Conservation (phyloP, 1,284 basidiomycete species). For the Fomitopsis schrenkii region DNA sequence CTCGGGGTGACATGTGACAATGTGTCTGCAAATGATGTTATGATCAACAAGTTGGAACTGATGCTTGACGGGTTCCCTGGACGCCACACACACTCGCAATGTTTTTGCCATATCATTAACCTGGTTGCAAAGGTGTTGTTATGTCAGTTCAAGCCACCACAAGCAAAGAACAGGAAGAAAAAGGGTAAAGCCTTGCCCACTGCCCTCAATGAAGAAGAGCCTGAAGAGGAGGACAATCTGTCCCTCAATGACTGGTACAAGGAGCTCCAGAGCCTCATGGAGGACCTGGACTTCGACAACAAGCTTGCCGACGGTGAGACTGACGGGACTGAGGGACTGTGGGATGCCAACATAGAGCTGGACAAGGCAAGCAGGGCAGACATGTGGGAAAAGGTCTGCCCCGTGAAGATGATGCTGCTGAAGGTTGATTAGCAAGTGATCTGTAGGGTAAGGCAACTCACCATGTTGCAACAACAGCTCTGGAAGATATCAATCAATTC, state of each 20-base stretch:
- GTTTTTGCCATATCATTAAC: neutral
- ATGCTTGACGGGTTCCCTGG: neutral
- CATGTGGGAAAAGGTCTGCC: neutral
- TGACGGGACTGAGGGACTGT: neutral
- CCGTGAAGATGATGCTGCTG: neutral
- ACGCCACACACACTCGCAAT: neutral
- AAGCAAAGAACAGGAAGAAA: neutral
- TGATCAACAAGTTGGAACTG: neutral
- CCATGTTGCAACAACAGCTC: conserved; percentile 9
- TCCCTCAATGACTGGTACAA: neutral
- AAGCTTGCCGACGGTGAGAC: neutral
- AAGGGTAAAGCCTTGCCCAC: neutral
- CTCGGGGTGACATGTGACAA: neutral
- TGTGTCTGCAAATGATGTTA: neutral
- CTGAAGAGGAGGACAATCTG: neutral
- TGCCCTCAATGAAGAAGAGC: neutral
- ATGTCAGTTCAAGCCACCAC: neutral
- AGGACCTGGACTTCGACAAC: neutral
- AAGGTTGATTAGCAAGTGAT: neutral
- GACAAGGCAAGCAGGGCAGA: neutral
- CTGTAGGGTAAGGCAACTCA: too few species aligned
- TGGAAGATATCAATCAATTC: conserved; percentile 25
- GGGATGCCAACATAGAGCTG: neutral
- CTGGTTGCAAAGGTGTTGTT: neutral
- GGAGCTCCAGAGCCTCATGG: neutral